These are phyloP conservation scores for Cladophialophora exuberans DNA, from an alignment of 2,329 filamentous ascomycete genomes.

Conservation along the genomic window DNA sequence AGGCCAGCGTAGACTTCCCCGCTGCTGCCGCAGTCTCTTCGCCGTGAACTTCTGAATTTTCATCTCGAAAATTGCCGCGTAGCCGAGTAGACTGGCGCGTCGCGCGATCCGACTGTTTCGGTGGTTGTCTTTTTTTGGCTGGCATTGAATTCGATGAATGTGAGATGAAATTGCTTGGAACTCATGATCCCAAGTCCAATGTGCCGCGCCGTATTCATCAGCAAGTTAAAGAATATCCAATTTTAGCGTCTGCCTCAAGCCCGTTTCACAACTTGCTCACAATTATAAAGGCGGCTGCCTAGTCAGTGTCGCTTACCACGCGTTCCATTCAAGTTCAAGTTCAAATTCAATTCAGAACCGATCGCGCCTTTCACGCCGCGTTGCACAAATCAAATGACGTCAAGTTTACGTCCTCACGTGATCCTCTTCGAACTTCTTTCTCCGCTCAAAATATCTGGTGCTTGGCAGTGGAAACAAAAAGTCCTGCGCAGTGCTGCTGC, in stretches of 20 bases:
- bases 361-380: no score
- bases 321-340: no score
- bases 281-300: not conserved
- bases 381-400: not conserved
- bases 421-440: not conserved
- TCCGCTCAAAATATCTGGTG: not conserved
- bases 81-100: slow-evolving; percentile 29
- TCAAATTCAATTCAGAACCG: no score
- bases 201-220: not conserved
- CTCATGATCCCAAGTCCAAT: slow-evolving; percentile 1
- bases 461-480: not conserved
- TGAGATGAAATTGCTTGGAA: not conserved
- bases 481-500: not conserved
- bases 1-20: slow-evolving; percentile 41
- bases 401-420: not conserved
- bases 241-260: not conserved
- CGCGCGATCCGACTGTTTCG: slow-evolving; percentile 4
- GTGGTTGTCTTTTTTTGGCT: slow-evolving; percentile 10
- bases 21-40: slow-evolving; percentile 43
- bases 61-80: slow-evolving; percentile 32
- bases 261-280: not conserved
- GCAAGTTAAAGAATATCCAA: not conserved
- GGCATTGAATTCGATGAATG: slow-evolving; percentile 15
- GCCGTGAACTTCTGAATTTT: slow-evolving; percentile 43
- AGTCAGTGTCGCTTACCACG: no score